Base-by-base conservation (phyloP, 768 basidiomycete species). In the Termitomyces sp. region DNA sequence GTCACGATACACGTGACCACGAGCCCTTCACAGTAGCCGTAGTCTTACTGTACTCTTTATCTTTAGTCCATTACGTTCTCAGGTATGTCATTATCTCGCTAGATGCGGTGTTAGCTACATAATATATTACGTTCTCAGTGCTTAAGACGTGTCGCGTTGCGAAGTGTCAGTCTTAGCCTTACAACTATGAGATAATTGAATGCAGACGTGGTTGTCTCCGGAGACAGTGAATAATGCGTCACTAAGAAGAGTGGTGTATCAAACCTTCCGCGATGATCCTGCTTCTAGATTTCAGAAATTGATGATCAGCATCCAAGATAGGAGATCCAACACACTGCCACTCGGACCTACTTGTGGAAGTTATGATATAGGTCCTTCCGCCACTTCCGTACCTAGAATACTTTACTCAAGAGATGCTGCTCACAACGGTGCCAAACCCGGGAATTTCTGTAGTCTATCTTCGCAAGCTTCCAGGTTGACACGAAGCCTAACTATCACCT, bases 361-460 rank as follows among this genome's bases (percentile, higher is more conserved):
- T 69, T 53, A 27, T 72, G 8, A 51, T 65, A 1, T 41, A 58
- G 3, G 18, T 52, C 13, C 48, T 65, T 15, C 67, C 68, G 6
- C 27, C 27, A 27, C 27, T 27, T 27, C 27, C 4, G 24, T 37
- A 74, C 71, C 63, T 74, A 20, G 67, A 69, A 41, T 61, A 70
- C 1, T 72, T 69, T 72, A 74, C 51, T 54, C 62, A 0, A 58
- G 58, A 16, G 68, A 68, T 3, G 58, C 72, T 16, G 61, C 72
- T n/a, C 69, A 73, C 61, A 72, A 68, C 46, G 73, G 73, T 2
- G 62, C 70, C 9, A 73, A 74, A 48, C 71, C 72, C 0, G 72
- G 51, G 4, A 73, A 74, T 54, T 71, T 73, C 31, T 73, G 71
- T 41, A 15, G 30, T 47, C 46, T 27, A 7, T 22, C 46, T 47